Evolutionary conservation across 352 stramenopile species (phyloP), one percentile per base, ranked within the genome.

Genomic region (Pythium folliculosum): DNA sequence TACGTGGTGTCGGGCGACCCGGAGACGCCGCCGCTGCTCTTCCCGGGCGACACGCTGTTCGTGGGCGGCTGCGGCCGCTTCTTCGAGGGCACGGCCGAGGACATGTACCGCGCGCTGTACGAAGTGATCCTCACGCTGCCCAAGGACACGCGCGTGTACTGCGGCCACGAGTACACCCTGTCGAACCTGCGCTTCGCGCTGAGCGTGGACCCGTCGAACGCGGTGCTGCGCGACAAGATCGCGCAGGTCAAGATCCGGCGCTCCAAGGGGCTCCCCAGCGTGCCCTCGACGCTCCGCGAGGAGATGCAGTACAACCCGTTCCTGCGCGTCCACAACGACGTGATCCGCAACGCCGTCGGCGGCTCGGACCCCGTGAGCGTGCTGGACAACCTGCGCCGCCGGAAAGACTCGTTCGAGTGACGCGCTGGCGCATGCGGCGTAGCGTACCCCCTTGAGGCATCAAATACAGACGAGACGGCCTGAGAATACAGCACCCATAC

Each of bases 101-200:
- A 97, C 55, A 96, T 97, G 89, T 94, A 96, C 68, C 81, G 75
- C 21, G 89, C 88, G 8, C 70, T 97, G 50, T 94, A 94, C 63
- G 86, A 94, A 53, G 89, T 96, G 9, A 89, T 97, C 56, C 77
- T 92, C 10, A 91, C 80, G 25, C 75, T 97, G 9, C 88, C 87
- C 8, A 90, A 90, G 56, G 88, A 96, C 63, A 97, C 90, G 1
- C 87, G 86, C 40, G 82, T 96, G 17, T 97, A 96, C 72, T 96
- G 88, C 62, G 89, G 90, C 19, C 90, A 97, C 67, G 90, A 97
- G 81, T 98, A 99, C 68, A 98, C 95, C 1, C 80, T 94, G 80
- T 83, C 83, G 47, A 99, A 99, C 77, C 77, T 97, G 22, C 89
- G 87, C 30, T 99, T 98, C 62, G 96, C 96, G 5, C 70, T 98